phyloP scores from a whole-genome alignment of 495 filamentous ascomycete species.

The Talaromyces adpressus region DNA sequence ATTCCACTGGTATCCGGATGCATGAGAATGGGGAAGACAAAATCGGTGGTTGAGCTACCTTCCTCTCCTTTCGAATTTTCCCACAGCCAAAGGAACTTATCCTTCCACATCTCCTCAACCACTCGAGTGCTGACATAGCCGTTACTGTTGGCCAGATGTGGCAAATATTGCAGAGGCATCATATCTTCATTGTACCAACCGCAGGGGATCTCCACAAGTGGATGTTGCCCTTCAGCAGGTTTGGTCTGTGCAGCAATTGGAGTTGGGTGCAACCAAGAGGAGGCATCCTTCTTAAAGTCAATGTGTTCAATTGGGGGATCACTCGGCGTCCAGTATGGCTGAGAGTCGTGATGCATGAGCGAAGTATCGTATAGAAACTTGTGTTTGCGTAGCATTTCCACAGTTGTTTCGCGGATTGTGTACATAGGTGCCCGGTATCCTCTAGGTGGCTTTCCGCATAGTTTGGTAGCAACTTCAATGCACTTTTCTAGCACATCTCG shows the following conservation, averaged over 20 bases:
- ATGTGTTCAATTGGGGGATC: conserved; percentile 38
- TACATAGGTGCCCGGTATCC: conserved; percentile 40
- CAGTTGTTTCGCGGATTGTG: conserved; percentile 44
- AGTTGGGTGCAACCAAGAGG: conserved; percentile 51
- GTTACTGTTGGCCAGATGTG: conserved; percentile 43
- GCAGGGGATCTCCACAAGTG: conserved; percentile 48
- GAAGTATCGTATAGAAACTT: conserved; percentile 37
- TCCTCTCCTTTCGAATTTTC: conserved; percentile 16
- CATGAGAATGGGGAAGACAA: conserved; percentile 54
- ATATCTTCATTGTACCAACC: conserved; percentile 52
- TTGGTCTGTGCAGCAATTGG: conserved; percentile 34
- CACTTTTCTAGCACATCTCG: conserved; percentile 25
- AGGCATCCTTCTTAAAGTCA: conserved; percentile 42
- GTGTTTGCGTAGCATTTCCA: conserved; percentile 36
- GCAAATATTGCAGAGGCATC: conserved; percentile 54
- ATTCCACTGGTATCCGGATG: conserved; percentile 54
- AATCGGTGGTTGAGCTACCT: conserved; percentile 22
- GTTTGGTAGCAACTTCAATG: conserved; percentile 23
- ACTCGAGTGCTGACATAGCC: conserved; percentile 51
- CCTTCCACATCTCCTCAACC: conserved; percentile 51
- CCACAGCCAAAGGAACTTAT: conserved; percentile 54
- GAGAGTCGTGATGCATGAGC: conserved; percentile 49
- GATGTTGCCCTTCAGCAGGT: too few relatives aligned
- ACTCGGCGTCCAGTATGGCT: conserved; percentile 47
- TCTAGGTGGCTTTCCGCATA: conserved; percentile 22